phyloP scores from a whole-genome alignment of 2,329 filamentous ascomycete genomes.

The Talaromyces sp. region DNA sequence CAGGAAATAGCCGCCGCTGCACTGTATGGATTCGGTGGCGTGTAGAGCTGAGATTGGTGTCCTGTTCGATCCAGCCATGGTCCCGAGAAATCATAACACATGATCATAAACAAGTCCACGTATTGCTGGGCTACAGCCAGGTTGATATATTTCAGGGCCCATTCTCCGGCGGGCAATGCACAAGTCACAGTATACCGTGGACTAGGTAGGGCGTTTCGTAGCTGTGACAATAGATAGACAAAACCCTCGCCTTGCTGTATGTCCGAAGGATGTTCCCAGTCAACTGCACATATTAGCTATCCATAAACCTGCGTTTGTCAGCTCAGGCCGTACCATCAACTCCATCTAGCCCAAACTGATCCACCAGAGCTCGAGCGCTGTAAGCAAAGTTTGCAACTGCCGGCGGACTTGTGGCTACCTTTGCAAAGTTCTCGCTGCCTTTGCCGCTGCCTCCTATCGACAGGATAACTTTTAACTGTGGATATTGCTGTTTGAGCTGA shows the following conservation, averaged over 20 bases:
- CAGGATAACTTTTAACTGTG: slow-evolving; percentile 70
- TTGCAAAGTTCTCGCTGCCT: slow-evolving; percentile 66
- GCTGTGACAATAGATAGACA: slow-evolving; percentile 63
- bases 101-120: slow-evolving; percentile 74
- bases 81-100: slow-evolving; percentile 77
- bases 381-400: slow-evolving; percentile 68
- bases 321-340: slow-evolving; percentile 63
- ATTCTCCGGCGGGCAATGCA: slow-evolving; percentile 66
- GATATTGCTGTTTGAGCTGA: slow-evolving; percentile 68
- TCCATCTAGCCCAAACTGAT: slow-evolving; percentile 69
- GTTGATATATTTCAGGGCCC: slow-evolving; percentile 68
- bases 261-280: slow-evolving; percentile 75
- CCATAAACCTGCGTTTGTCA: neutral
- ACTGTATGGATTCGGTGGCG: slow-evolving; percentile 54
- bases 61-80: slow-evolving; percentile 67
- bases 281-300: slow-evolving; percentile 53
- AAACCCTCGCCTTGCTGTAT: slow-evolving; percentile 68
- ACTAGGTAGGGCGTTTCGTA: slow-evolving; percentile 66
- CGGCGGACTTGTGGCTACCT: slow-evolving; percentile 61
- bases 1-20: slow-evolving; percentile 60
- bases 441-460: slow-evolving; percentile 69
- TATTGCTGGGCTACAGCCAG: slow-evolving; percentile 61
- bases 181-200: slow-evolving; percentile 69
- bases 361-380: slow-evolving; percentile 65
- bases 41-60: slow-evolving; percentile 74